Evolutionary conservation across 2,329 filamentous ascomycete species (phyloP).

Genomic region (Aspergillus spinulosporus): DNA sequence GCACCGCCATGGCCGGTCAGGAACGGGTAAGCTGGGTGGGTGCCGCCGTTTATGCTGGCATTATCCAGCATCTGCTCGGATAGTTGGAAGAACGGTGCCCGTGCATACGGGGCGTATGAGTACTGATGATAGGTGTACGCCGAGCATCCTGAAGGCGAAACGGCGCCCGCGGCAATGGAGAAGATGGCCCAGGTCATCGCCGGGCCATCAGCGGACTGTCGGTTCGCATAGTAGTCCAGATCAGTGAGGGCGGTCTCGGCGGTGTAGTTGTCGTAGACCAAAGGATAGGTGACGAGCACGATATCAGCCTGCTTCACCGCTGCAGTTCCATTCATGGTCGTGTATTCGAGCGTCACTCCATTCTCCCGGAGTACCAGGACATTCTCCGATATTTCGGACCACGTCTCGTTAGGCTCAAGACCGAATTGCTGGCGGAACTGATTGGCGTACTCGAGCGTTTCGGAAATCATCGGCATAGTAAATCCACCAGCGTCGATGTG

Average conservation of each 20-base stretch:
- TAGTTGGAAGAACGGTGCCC: slow-evolving; percentile 69
- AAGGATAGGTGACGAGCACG: slow-evolving; percentile 64
- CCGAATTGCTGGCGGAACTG: slow-evolving; percentile 58
- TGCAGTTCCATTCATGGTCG: slow-evolving; percentile 65
- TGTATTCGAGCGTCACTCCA: slow-evolving; percentile 64
- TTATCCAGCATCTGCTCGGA: slow-evolving; percentile 69
- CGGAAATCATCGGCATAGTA: slow-evolving; percentile 63
- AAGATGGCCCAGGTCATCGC: slow-evolving; percentile 74
- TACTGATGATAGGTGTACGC: slow-evolving; percentile 68
- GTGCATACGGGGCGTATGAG: slow-evolving; percentile 62
- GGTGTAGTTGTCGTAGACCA: slow-evolving; percentile 60
- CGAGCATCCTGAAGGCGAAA: slow-evolving; percentile 67
- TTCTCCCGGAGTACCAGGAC: slow-evolving; percentile 59
- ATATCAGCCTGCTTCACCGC: slow-evolving; percentile 71
- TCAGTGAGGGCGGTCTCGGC: slow-evolving; percentile 54
- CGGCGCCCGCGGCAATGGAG: slow-evolving; percentile 64
- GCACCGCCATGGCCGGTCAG: slow-evolving; percentile 69
- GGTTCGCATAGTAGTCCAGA: slow-evolving; percentile 68
- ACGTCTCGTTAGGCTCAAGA: slow-evolving; percentile 57
- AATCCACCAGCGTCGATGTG: slow-evolving; percentile 67
- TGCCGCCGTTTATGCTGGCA: slow-evolving; percentile 61
- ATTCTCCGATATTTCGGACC: slow-evolving; percentile 57
- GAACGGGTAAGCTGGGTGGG: slow-evolving; percentile 70
- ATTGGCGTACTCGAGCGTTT: slow-evolving; percentile 59
- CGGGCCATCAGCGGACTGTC: slow-evolving; percentile 66